Base-by-base conservation (phyloP, 23 red algal genomes). In the Agarophyton chilense region DNA sequence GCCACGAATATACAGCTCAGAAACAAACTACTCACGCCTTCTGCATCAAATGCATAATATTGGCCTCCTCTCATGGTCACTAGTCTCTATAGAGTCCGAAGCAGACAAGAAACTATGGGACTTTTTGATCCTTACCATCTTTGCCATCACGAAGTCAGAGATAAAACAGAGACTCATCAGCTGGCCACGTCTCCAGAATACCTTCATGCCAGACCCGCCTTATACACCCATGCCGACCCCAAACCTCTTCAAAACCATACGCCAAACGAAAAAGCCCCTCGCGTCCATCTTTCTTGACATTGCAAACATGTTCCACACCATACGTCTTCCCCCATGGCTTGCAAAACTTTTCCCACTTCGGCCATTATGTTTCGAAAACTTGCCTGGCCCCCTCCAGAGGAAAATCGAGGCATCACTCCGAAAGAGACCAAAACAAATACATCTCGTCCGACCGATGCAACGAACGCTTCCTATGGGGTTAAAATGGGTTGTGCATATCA, bases 271-370 rank as follows among this genome's bases (percentile, higher is more conserved):
- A 1, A 38, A 12, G 16, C 61, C 8, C 1, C 61, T 66, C 34
- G 24, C 2, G 2, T 66, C 61, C 11, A 65, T 81, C 7, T 81
- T 32, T 28, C 36, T 81, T 17, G 77, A 81, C 50, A 61, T 60
- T 5, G 77, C 49, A 7, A 81, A 60, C 51, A 81, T 81, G 77
- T 81, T 81, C 77, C 77, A 60, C 51, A 81, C 44, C 2, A 81
- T 81, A 16, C 44, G 77, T 3, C 77, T 81, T 41, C 77, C 77
- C 22, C 26, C 3, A 1, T 60, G 36, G 36, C 77, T 60, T 16
- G 77, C 52, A 2, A 11, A 17, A 2, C 36, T 81, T 2, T 81
- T 81, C 53, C 50, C 51, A 18, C 10, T 81, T 9, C 44, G 21
- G 9, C 28, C 12, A 41, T 17, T 60, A 16, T 6, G 35, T n/a